Percentiles rank a stretch among this genome's conserved stretches.
phyloP scores from a whole-genome alignment of 2,329 filamentous ascomycete genomes.

The Ascochyta koolunga region DNA sequence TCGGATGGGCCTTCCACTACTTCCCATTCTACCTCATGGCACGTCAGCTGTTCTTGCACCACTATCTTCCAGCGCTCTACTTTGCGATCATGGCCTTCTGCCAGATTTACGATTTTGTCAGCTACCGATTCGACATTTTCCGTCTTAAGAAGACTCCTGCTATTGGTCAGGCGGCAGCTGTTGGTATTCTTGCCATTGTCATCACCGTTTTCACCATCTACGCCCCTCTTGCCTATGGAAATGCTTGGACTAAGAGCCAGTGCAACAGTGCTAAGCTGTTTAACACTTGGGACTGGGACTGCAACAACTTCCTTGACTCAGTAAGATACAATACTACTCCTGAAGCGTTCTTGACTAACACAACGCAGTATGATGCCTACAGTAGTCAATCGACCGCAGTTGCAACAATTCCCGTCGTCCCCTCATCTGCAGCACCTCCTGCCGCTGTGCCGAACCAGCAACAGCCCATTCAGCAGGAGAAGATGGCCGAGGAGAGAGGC shows the following conservation, averaged over 20 bases:
- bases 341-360: constrained; percentile 12
- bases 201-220: constrained; percentile 83
- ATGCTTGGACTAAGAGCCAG: constrained; percentile 87
- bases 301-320: constrained; percentile 85
- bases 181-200: constrained; percentile 75
- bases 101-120: constrained; percentile 86
- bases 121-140: constrained; percentile 72
- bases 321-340: constrained; percentile 65
- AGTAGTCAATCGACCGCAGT: constrained; percentile 22
- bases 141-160: constrained; percentile 72
- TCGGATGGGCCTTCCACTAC: constrained; percentile 97
- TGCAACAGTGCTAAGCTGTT: constrained; percentile 90
- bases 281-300: constrained; percentile 94
- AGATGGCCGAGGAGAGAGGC: constrained; percentile 36
- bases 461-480: constrained; percentile 19
- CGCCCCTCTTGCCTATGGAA: constrained; percentile 89
- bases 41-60: constrained; percentile 96
- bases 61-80: constrained; percentile 97
- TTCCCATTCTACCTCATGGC: constrained; percentile 99
- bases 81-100: constrained; percentile 90
- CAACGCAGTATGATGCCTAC: constrained; percentile 41
- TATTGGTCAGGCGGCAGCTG: constrained; percentile 75
- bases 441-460: constrained; percentile 23
- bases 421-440: constrained; percentile 33
- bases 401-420: constrained; percentile 28